Base-by-base conservation (phyloP, 306 rosid genomes). In the Neltuma alba region DNA sequence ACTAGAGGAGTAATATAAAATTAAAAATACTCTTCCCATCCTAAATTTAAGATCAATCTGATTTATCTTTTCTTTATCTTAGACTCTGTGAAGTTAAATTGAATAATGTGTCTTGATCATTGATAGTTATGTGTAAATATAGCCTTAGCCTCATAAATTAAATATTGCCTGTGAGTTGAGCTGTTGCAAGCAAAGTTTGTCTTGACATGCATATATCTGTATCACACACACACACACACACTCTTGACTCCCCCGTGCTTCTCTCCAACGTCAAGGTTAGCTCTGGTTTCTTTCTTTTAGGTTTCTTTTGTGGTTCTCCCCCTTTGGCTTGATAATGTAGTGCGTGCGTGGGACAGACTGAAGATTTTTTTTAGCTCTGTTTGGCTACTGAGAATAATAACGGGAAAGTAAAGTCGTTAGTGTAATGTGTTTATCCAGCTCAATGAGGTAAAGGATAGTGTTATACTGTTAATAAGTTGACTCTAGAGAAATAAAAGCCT, bases 251-350 rank as follows among this genome's bases (percentile, higher is more conserved):
- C 2, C 97, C 99, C 2, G 97, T 92, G 38, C 78, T 94, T 33
- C 97, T 94, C 30, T 91, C 97, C 75, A 88, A 91, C 81, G 89
- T 94, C 87, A 92, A 94, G 99, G 99, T 94, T 42, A 20, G 67
- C 67, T 80, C 62, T 15, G 3, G 10, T 33, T 79, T 10, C n/a
- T 37, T 55, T n/a, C n/a, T n/a, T n/a, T n/a, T n/a, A n/a, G n/a
- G n/a, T n/a, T n/a, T n/a, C n/a, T n/a, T n/a, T n/a, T 52, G 0
- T 73, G 74, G 81, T 11, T 67, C 31, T 38, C 27, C n/a, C 50
- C 31, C 28, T 73, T 58, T 65, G 33, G 7, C 13, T 1, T 0
- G 40, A 33, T 63, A 70, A 64, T 75, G 75, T 20, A 70, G 28
- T 72, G 41, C 69, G 28, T 72, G 41, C n/a, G 20, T 10, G 63